Percentiles rank a stretch among this genome's conserved stretches.
Evolutionary conservation across 2,329 filamentous ascomycete genomes (phyloP).

Genomic region (Colletotrichum tabaci): DNA sequence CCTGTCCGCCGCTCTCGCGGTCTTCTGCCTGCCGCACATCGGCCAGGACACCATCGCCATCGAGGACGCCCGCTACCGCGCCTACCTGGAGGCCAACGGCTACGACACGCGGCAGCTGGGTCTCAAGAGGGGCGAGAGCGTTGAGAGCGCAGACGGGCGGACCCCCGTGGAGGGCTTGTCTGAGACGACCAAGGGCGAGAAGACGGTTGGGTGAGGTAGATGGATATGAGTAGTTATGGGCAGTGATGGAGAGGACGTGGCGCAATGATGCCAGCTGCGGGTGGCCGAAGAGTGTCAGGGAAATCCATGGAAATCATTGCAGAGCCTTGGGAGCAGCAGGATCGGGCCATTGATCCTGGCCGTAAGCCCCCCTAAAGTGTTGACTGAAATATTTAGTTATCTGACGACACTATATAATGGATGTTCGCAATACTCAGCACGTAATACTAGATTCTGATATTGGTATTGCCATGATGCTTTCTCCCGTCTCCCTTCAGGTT

Average conservation of each 20-base stretch:
- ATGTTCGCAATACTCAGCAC: no score
- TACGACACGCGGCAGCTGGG: slow-evolving; percentile 78
- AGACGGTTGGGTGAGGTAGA: slow-evolving; percentile 5
- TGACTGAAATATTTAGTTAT: no score
- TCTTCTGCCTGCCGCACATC: slow-evolving; percentile 81
- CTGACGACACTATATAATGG: no score
- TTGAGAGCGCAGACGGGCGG: not conserved
- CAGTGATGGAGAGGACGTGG: not conserved
- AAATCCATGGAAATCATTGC: no score
- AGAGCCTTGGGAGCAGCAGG: no score
- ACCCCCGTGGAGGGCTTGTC: not conserved
- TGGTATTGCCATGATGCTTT: no score
- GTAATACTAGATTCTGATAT: no score
- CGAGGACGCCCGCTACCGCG: slow-evolving; percentile 84
- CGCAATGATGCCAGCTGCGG: no score
- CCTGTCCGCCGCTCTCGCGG: slow-evolving; percentile 72
- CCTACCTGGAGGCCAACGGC: slow-evolving; percentile 79
- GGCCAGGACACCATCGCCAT: slow-evolving; percentile 86
- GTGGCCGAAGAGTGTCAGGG: no score
- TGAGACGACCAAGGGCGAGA: slow-evolving; percentile 10
- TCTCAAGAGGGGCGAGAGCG: slow-evolving; percentile 53
- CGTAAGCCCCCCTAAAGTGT: no score
- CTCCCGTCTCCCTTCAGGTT: no score
- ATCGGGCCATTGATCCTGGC: no score
- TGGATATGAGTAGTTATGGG: not conserved